These are phyloP conservation scores for Nicotiana noctiflora DNA, from an alignment of 257 asterid genomes.

Conservation along the genomic window DNA sequence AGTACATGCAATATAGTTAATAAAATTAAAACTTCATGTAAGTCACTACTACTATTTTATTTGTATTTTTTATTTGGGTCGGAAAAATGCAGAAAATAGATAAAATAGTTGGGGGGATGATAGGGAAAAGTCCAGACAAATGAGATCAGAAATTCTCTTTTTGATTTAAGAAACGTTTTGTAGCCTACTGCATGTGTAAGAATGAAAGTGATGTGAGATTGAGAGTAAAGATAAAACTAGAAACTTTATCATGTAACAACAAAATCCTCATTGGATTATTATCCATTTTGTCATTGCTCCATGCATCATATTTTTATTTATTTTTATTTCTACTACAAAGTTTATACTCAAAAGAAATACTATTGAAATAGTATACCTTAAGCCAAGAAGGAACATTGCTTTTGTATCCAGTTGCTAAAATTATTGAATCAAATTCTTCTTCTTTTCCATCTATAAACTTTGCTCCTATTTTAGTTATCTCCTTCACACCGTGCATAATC, in stretches of 20 bases:
- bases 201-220: conserved; percentile 53
- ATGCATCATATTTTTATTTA: not conserved
- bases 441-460: conserved; percentile 77
- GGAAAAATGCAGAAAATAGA: conserved; percentile 14
- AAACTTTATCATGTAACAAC: not conserved
- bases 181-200: conserved; percentile 69
- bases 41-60: not conserved
- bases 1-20: not conserved
- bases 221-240: conserved; percentile 22
- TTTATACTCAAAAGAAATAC: no score
- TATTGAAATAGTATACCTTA: conserved; percentile 35
- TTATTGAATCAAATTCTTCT: conserved; percentile 65
- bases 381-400: conserved; percentile 95
- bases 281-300: conserved; percentile 4
- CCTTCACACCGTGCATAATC: conserved; percentile 70
- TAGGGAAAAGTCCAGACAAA: conserved; percentile 56
- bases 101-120: conserved; percentile 15
- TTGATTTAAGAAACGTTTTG: conserved; percentile 54
- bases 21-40: not conserved
- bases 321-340: no score
- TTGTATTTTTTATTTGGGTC: not conserved
- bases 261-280: conserved; percentile 6
- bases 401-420: conserved; percentile 90
- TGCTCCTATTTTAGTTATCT: conserved; percentile 70
- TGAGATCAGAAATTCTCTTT: conserved; percentile 75